Evolutionary conservation across 495 filamentous ascomycete genomes (phyloP), one percentile per base, ranked within the genome.

Genomic region (Parathielavia appendiculata): DNA sequence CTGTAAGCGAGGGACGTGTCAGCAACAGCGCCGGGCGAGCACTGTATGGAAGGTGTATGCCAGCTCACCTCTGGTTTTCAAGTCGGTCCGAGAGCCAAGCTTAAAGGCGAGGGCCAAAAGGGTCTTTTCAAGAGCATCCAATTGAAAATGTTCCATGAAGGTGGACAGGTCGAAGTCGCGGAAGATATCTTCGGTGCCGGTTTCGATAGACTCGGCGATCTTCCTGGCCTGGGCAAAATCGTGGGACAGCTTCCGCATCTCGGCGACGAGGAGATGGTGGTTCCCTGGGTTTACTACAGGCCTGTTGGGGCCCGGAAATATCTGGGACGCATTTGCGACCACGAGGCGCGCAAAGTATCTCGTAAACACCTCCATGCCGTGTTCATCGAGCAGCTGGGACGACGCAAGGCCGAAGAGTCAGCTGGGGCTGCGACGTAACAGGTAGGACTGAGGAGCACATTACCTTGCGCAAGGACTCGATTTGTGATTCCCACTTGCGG

Each of bases 361-460:
- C 38, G 86, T 81, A 73, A 88, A 96, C 63, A 93, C 90, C 77
- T 96, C 92, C 91, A 96, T 96, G 69, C 90, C 90, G 92, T 93
- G 84, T 60, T 91, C 90, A 80, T 93, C 87, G 69, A 96, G 85
- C 63, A 97, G 83, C 91, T 96, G 63, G 26, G 39, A 48, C 9
- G 34, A 10, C 22, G 51, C 71, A 30, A 70, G 34, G 71, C 32
- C 39, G 40, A 20, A 30, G 4, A 41, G 61, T 62, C 54, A 62
- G 51, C 40, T 47, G 54, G 26, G 26, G 53, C 43, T 34, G 40
- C 26, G 41, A 43, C 30, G 38, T 56, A 44, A 34, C 38, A 22
- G 60, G 40, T 35, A 38, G 50, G 51, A 48, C 48, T 35, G 34
- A 51, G 22, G 14, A 23, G 34, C 50, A 41, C 22, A 16, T 54